A percentile compares a stretch with the other conserved stretches of the same genome.
phyloP scores from a whole-genome alignment of 805 yeast genomes.

The Danielozyma ontarioensis region DNA sequence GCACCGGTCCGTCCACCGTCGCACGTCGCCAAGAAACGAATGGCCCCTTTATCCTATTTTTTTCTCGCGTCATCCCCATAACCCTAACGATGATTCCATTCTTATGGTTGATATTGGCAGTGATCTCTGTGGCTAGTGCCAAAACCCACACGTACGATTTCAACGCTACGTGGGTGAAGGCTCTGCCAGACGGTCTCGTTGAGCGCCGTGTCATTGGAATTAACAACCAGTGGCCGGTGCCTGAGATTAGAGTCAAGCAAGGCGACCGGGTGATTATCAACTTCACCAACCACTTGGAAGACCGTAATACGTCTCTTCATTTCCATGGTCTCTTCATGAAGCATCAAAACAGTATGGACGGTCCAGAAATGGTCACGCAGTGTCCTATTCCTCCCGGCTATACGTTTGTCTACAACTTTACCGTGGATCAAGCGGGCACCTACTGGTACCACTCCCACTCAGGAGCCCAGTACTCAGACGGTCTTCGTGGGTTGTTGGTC shows the following conservation, averaged over 20 bases:
- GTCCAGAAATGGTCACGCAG: constrained; percentile 42
- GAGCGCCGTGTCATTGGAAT: constrained; percentile 53
- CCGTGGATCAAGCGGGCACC: constrained; percentile 28
- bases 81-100: too few relatives aligned
- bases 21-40: too few relatives aligned
- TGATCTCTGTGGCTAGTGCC: constrained; percentile 10
- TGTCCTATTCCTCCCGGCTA: constrained; percentile 40
- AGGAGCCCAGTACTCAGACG: constrained; percentile 76
- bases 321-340: constrained; percentile 43
- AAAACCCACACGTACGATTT: constrained; percentile 30
- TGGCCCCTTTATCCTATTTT: too few relatives aligned
- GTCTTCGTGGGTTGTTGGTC: constrained; percentile 63
- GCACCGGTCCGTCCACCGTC: too few relatives aligned
- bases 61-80: too few relatives aligned
- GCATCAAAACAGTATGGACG: constrained; percentile 38
- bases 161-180: constrained; percentile 32
- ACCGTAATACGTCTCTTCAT: constrained; percentile 36
- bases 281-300: constrained; percentile 27
- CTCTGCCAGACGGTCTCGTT: constrained; percentile 54
- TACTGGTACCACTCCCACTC: constrained; percentile 78
- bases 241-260: constrained; percentile 30
- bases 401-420: constrained; percentile 35
- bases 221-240: constrained; percentile 45
- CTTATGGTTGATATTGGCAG: not conserved
- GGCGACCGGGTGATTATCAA: constrained; percentile 38